phyloP scores from a whole-genome alignment of 176 grass and related monocot species.

The Oryza coarctata region DNA sequence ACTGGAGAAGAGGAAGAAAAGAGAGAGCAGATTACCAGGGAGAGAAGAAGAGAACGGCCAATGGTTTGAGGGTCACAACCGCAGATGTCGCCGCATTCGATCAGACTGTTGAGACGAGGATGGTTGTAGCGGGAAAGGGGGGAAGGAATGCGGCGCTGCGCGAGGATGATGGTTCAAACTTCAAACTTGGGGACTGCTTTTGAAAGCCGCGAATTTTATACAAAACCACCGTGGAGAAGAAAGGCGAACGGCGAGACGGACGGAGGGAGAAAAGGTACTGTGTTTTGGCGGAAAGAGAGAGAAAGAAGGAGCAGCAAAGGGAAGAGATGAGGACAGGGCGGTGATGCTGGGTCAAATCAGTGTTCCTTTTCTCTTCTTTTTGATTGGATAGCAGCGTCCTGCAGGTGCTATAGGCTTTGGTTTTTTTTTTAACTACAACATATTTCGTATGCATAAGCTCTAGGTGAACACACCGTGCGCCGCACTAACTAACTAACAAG shows the following conservation, averaged over 20 bases:
- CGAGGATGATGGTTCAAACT: conserved; percentile 11
- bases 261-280: neutral
- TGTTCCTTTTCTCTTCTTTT: neutral
- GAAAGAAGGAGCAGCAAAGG: neutral
- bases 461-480: too few species aligned
- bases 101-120: neutral
- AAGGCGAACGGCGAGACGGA: neutral
- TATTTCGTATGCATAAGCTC: too few species aligned
- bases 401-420: neutral
- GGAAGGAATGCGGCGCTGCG: neutral
- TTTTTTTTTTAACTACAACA: too few species aligned
- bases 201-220: conserved; percentile 7
- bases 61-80: conserved; percentile 7
- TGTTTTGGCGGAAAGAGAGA: neutral
- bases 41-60: neutral
- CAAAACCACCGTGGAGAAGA: neutral
- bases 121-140: neutral
- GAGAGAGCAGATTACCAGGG: neutral
- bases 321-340: neutral
- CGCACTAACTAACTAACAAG: too few species aligned
- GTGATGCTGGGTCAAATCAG: conserved; percentile 3
- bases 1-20: neutral
- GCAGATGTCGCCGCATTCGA: conserved; percentile 30
- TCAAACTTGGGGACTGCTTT: conserved; percentile 4
- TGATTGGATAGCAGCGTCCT: neutral